These are phyloP conservation scores for Lactarius indigo DNA, from an alignment of 768 basidiomycete genomes.

Conservation along the genomic window DNA sequence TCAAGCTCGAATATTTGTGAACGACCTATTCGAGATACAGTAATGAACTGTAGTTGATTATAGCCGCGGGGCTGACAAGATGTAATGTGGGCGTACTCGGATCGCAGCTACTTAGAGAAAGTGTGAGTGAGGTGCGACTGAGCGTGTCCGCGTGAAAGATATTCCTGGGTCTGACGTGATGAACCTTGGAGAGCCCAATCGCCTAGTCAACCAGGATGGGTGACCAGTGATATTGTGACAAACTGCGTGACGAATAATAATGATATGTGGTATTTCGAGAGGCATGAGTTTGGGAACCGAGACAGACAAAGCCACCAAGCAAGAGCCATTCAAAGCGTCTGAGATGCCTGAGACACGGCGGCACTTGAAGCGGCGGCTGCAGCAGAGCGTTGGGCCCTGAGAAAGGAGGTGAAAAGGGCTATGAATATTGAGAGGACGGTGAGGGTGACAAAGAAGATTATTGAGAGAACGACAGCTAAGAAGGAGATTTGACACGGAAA, in stretches of 20 bases:
- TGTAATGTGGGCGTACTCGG: conserved; percentile 35
- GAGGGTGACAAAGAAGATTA: conserved; percentile 9
- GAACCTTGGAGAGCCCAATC: conserved; percentile 54
- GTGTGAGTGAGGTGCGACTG: conserved; percentile 67
- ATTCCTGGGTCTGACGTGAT: background rate
- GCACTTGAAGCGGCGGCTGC: conserved; percentile 19
- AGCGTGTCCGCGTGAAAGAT: background rate
- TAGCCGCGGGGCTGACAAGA: conserved; percentile 5
- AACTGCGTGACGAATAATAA: background rate
- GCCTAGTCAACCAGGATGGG: conserved; percentile 78
- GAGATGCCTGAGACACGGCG: background rate
- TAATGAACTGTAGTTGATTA: conserved; percentile 36
- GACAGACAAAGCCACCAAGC: background rate
- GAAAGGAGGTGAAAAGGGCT: conserved; percentile 25
- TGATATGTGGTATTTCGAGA: conserved; percentile 1
- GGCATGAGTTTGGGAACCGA: background rate
- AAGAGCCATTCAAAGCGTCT: background rate
- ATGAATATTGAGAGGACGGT: conserved; percentile 14
- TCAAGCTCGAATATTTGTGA: conserved; percentile 43
- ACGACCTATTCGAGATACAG: conserved; percentile 80
- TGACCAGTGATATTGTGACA: conserved; percentile 64
- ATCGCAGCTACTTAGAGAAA: conserved; percentile 58
- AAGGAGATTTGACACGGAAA: conserved; percentile 3
- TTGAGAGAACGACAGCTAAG: conserved; percentile 17
- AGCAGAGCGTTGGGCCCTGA: conserved; percentile 18